Percentiles rank a stretch among this genome's conserved stretches.
Evolutionary conservation across 305 asterid species (phyloP).

Genomic region (Coffea humblotiana): DNA sequence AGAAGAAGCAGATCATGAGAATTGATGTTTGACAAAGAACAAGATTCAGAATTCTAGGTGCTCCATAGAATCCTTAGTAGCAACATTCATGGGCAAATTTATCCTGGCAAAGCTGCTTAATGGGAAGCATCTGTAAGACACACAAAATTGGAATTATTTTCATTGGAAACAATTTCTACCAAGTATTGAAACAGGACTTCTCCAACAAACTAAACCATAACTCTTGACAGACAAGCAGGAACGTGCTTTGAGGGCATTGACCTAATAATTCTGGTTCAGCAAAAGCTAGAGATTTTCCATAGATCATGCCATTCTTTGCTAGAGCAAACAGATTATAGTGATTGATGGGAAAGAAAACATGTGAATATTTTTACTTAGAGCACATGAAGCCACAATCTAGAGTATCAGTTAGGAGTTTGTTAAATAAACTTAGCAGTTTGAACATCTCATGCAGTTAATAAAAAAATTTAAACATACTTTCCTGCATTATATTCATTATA

Average conservation of each 20-base stretch:
- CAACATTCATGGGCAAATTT: background rate
- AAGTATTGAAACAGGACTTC: too few relatives aligned
- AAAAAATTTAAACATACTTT: background rate
- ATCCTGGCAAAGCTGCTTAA: background rate
- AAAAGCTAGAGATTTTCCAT: background rate
- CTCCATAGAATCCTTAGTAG: background rate
- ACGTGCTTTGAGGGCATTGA: background rate
- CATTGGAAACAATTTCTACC: background rate
- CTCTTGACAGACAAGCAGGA: background rate
- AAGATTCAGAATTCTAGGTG: background rate
- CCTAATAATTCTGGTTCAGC: background rate
- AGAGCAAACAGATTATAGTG: background rate
- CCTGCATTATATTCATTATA: background rate
- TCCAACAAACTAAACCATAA: background rate
- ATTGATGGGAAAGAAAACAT: background rate
- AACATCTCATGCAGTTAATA: background rate
- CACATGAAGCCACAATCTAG: too few relatives aligned
- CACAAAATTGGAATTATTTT: background rate
- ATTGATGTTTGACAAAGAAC: background rate
- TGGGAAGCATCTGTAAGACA: background rate
- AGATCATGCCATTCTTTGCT: background rate
- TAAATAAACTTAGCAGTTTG: background rate
- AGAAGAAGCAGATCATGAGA: background rate
- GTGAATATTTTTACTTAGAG: background rate
- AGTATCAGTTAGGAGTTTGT: background rate